Percentiles rank a stretch among this genome's conserved stretches.
Conservation (phyloP, 345 rosid genomes). For the Odontarrhena argentea region DNA sequence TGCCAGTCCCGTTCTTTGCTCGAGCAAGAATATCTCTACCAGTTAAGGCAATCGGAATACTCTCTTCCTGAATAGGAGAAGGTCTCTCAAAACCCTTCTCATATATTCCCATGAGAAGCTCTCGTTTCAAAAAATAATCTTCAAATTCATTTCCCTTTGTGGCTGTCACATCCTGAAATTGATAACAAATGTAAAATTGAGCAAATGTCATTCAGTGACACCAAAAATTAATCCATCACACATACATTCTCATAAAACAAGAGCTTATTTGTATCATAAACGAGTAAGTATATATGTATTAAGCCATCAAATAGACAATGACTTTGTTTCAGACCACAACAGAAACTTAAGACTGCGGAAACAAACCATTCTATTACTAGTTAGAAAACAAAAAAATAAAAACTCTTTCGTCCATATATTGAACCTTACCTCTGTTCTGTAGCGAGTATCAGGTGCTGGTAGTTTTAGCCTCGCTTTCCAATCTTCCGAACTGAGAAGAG, state of each 20-base stretch:
- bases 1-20: constrained; percentile 97
- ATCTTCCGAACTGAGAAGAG: constrained; percentile 66
- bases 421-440: constrained; percentile 69
- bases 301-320: constrained; percentile 1
- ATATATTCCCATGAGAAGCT: constrained; percentile 89
- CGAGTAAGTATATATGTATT: not conserved
- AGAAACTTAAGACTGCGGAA: not conserved
- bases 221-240: not conserved
- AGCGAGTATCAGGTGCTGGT: constrained; percentile 79
- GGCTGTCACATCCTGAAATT: constrained; percentile 82
- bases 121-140: constrained; percentile 87
- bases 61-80: constrained; percentile 97
- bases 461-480: constrained; percentile 80
- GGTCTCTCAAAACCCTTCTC: constrained; percentile 98
- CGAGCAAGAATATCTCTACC: constrained; percentile 96
- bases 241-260: not conserved
- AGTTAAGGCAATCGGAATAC: constrained; percentile 92
- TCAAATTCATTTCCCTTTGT: constrained; percentile 94
- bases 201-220: not conserved
- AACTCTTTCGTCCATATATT: not conserved
- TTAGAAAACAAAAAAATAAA: not conserved
- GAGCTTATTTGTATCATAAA: not conserved
- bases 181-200: not conserved
- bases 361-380: not conserved
- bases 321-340: not conserved